Percentiles rank a stretch among this genome's conserved stretches.
Evolutionary conservation across 495 filamentous ascomycete genomes (phyloP).

Genomic region (Podospora didyma): DNA sequence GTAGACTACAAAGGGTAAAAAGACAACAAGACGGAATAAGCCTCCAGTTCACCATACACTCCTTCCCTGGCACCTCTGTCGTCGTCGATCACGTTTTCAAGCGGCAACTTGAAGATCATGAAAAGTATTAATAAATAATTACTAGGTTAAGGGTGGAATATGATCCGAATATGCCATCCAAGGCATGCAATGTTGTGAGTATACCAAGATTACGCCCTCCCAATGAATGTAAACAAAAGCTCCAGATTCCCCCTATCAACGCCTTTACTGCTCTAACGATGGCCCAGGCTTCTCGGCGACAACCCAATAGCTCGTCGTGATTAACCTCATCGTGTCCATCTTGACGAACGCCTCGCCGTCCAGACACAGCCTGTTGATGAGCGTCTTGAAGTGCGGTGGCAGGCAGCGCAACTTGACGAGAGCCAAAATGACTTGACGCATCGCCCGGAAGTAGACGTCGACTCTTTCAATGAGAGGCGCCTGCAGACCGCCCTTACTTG

Average conservation of each 20-base stretch:
- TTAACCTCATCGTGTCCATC: slow-evolving; percentile 58
- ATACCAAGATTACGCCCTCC: too few relatives aligned
- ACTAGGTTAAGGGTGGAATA: too few relatives aligned
- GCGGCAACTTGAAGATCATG: too few relatives aligned
- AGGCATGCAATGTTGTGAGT: too few relatives aligned
- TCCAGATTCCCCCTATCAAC: background rate
- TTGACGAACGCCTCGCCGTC: slow-evolving; percentile 60
- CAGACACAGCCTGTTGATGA: slow-evolving; percentile 58
- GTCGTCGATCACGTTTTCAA: too few relatives aligned
- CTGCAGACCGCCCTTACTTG: slow-evolving; percentile 55
- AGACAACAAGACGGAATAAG: too few relatives aligned
- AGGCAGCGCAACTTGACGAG: slow-evolving; percentile 50
- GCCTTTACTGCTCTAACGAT: background rate
- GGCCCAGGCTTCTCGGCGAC: slow-evolving; percentile 61
- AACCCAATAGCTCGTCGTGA: slow-evolving; percentile 59
- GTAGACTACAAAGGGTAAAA: too few relatives aligned
- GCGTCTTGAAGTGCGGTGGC: slow-evolving; percentile 57
- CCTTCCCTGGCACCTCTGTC: too few relatives aligned
- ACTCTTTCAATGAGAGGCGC: slow-evolving; percentile 58
- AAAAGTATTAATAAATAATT: too few relatives aligned
- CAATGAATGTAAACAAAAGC: too few relatives aligned
- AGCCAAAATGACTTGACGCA: slow-evolving; percentile 50
- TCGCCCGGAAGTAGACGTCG: slow-evolving; percentile 56
- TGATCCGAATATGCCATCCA: too few relatives aligned
- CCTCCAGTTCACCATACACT: too few relatives aligned